These are phyloP conservation scores for Penicillium decumbens DNA, from an alignment of 2,329 filamentous ascomycete species.

Conservation along the genomic window DNA sequence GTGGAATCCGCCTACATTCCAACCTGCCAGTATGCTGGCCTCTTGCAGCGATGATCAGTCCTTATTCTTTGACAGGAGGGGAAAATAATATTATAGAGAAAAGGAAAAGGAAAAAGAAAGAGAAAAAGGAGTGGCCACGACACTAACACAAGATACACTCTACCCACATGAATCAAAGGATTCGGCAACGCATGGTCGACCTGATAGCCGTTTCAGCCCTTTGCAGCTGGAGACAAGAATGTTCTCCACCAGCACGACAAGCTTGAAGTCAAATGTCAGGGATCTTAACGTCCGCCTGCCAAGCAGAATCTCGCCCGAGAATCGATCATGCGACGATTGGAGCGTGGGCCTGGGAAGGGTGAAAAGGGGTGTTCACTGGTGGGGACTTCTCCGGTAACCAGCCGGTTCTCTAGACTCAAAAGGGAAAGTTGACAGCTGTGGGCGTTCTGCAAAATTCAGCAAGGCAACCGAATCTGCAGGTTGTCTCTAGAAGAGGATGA, in stretches of 20 bases:
- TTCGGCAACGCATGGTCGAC: neutral
- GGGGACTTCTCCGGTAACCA: constrained; percentile 24
- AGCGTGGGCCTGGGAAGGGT: no score
- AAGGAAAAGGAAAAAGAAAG: neutral
- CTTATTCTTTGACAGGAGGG: neutral
- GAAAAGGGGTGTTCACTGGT: constrained; percentile 14
- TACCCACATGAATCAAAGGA: neutral
- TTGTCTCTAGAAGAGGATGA: neutral
- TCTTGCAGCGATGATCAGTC: constrained; percentile 8
- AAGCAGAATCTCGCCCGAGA: neutral
- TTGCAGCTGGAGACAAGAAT: neutral
- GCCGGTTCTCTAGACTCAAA: constrained; percentile 29
- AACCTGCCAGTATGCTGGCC: constrained; percentile 9
- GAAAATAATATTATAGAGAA: neutral
- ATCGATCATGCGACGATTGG: neutral
- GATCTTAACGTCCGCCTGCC: constrained; percentile 4
- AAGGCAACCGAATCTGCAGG: neutral
- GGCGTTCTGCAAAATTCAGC: constrained; percentile 13
- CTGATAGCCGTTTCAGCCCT: neutral
- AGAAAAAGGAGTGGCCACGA: neutral
- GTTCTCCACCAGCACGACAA: constrained; percentile 4
- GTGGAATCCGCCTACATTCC: constrained; percentile 15
- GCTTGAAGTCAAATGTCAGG: constrained; percentile 18
- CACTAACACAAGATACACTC: neutral
- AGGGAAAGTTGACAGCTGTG: constrained; percentile 31